A percentile compares a stretch with the other conserved stretches of the same genome.
These are phyloP conservation scores for Blastobotrys americana DNA, from an alignment of 805 yeast genomes.

Conservation along the genomic window DNA sequence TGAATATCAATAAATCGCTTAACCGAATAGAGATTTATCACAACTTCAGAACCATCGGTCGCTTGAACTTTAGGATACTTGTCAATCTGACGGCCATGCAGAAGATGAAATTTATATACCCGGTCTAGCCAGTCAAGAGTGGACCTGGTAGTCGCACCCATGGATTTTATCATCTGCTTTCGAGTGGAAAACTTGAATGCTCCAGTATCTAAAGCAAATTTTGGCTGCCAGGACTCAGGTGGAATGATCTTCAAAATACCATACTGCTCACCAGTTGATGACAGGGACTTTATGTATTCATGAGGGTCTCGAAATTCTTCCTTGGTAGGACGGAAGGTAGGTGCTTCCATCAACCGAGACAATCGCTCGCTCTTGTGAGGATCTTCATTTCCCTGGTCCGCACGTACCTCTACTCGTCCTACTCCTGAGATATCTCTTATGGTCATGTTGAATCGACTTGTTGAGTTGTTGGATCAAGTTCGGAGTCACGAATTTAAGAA, in stretches of 20 bases:
- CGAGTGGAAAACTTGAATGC: slow-evolving; percentile 29
- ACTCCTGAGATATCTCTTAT: slow-evolving; percentile 8
- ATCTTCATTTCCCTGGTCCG: slow-evolving; percentile 14
- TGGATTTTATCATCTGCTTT: slow-evolving; percentile 29
- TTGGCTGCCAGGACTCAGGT: slow-evolving; percentile 43
- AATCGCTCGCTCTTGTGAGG: slow-evolving; percentile 20
- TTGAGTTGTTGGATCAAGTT: no score
- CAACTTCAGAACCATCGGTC: slow-evolving; percentile 11
- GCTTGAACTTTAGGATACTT: slow-evolving; percentile 1
- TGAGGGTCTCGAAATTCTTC: slow-evolving; percentile 60
- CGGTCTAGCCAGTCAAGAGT: slow-evolving; percentile 30
- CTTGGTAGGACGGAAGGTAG: slow-evolving; percentile 48
- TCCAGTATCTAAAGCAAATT: slow-evolving; percentile 29
- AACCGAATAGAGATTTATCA: slow-evolving; percentile 23
- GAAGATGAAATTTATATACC: slow-evolving; percentile 28
- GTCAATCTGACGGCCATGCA: slow-evolving; percentile 15
- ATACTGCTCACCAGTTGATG: slow-evolving; percentile 45
- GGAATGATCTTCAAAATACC: slow-evolving; percentile 76
- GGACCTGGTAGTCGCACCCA: slow-evolving; percentile 32
- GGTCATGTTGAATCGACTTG: no score
- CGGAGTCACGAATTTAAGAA: no score
- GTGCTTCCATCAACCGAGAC: slow-evolving; percentile 40
- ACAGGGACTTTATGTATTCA: slow-evolving; percentile 48
- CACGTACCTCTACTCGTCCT: slow-evolving; percentile 14
- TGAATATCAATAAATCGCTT: slow-evolving; percentile 8